These are phyloP conservation scores for Gossypium armourianum DNA, from an alignment of 441 rosid species.

Conservation along the genomic window DNA sequence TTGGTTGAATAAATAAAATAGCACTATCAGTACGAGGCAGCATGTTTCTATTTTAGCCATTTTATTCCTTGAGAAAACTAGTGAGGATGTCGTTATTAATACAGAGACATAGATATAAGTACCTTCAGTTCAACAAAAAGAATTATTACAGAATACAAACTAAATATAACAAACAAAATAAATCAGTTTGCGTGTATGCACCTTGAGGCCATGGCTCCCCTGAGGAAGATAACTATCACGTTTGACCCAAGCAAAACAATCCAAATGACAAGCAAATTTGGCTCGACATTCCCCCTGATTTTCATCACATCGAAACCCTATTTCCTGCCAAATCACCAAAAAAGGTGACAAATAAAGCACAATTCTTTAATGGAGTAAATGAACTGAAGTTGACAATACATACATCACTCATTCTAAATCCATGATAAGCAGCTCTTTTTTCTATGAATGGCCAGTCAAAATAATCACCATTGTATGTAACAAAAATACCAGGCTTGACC, in stretches of 20 bases:
- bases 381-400: constrained; percentile 20
- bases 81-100: neutral
- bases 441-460: constrained; percentile 99
- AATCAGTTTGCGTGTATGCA: constrained; percentile 19
- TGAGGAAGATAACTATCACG: constrained; percentile 99
- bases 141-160: constrained; percentile 11
- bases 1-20: neutral
- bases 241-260: constrained; percentile 99
- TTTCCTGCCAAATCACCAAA: constrained; percentile 38
- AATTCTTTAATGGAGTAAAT: neutral
- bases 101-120: neutral
- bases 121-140: constrained; percentile 2
- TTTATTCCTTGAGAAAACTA: neutral
- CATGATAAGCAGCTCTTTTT: constrained; percentile 81
- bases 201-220: constrained; percentile 98
- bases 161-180: constrained; percentile 3
- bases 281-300: constrained; percentile 95
- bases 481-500: constrained; percentile 90
- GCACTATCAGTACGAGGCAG: neutral
- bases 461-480: constrained; percentile 87
- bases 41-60: neutral
- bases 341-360: neutral
- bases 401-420: constrained; percentile 76
- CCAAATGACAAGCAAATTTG: constrained; percentile 89
- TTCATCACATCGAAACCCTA: constrained; percentile 81